A percentile compares a stretch with the other conserved stretches of the same genome.
These are phyloP conservation scores for Fusarium abutilonis DNA, from an alignment of 2,329 filamentous ascomycete species.

Conservation along the genomic window DNA sequence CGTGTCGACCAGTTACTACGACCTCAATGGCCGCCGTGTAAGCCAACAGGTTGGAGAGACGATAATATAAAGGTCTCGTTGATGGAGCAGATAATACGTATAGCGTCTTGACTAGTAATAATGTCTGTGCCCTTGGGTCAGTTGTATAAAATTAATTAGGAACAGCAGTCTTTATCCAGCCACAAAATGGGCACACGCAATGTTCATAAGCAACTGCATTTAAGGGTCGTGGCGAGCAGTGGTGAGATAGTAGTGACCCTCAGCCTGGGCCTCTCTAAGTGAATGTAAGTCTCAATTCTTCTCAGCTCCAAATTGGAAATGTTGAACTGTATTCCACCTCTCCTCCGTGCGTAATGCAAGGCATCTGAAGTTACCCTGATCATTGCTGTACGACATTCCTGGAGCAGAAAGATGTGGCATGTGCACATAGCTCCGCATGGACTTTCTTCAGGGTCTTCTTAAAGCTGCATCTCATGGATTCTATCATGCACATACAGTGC, in stretches of 20 bases:
- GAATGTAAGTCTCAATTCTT: background rate
- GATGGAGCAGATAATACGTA: conserved; percentile 4
- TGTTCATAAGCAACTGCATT: conserved; percentile 1
- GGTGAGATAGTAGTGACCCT: conserved; percentile 8
- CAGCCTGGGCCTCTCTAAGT: background rate
- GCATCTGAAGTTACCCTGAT: background rate
- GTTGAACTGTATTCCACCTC: background rate
- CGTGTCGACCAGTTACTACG: conserved; percentile 16
- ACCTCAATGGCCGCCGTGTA: conserved; percentile 26
- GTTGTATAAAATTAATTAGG: conserved; percentile 5
- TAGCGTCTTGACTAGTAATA: conserved; percentile 2
- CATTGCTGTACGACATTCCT: background rate
- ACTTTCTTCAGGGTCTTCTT: conserved; percentile 5
- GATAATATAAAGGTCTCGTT: conserved; percentile 10
- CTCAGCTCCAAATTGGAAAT: background rate
- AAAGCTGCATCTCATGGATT: conserved; percentile 1
- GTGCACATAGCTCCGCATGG: conserved; percentile 5
- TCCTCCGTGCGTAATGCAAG: conserved; percentile 3
- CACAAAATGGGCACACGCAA: conserved; percentile 1
- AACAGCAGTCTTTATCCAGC: conserved; percentile 20
- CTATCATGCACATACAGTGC: background rate
- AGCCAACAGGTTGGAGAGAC: conserved; percentile 27
- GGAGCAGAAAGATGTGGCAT: background rate
- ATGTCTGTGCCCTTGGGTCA: conserved; percentile 18
- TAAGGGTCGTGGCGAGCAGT: background rate